phyloP scores from a whole-genome alignment of 75 land plant species.

The Pinus tabuliformis region DNA sequence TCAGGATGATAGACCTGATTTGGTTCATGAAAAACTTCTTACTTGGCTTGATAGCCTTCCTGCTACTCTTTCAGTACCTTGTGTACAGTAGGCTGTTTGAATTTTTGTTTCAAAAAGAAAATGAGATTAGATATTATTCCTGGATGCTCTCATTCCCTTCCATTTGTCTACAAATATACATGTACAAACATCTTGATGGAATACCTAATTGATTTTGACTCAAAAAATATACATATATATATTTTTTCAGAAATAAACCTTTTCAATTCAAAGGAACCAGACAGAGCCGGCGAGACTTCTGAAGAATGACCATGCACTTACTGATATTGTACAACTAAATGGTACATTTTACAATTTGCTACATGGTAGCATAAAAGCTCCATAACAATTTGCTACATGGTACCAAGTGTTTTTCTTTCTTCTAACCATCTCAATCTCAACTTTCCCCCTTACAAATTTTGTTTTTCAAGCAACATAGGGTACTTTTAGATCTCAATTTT shows the following conservation, averaged over 20 bases:
- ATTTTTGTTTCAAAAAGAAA: background rate
- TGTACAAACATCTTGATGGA: too few relatives aligned
- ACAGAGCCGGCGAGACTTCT: background rate
- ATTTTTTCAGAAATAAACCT: background rate
- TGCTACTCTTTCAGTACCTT: background rate
- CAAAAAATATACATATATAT: too few relatives aligned
- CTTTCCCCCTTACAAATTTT: too few relatives aligned
- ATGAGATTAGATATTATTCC: too few relatives aligned
- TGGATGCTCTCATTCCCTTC: too few relatives aligned
- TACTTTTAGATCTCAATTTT: too few relatives aligned
- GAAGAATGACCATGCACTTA: background rate
- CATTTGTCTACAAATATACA: too few relatives aligned
- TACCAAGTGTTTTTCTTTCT: too few relatives aligned
- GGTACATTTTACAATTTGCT: constrained; percentile 4
- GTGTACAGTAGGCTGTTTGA: background rate
- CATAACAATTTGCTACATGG: background rate
- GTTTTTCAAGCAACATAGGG: too few relatives aligned
- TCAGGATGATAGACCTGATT: constrained; percentile 89
- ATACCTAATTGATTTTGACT: too few relatives aligned
- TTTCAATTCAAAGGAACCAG: background rate
- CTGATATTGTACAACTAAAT: background rate
- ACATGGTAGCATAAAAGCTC: background rate
- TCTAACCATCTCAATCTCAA: too few relatives aligned
- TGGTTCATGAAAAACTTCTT: constrained; percentile 81
- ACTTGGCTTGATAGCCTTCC: constrained; percentile 74